Conservation (phyloP, 345 rosid species). For the Litchi chinensis region DNA sequence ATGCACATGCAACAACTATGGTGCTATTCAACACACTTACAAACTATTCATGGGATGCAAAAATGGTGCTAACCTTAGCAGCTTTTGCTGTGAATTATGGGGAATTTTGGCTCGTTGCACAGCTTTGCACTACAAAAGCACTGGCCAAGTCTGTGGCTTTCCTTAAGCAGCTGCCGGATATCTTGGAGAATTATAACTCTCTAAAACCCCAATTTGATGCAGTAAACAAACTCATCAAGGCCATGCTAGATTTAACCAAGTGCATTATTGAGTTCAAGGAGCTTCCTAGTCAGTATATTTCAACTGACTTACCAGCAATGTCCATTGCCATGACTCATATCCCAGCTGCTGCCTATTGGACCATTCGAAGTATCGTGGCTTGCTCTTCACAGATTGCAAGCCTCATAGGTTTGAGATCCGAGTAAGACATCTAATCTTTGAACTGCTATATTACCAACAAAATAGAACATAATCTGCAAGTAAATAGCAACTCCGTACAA, state of each 20-base stretch:
- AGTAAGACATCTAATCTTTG: conserved; percentile 30
- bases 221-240: conserved; percentile 41
- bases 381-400: conserved; percentile 46
- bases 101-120: conserved; percentile 42
- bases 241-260: conserved; percentile 53
- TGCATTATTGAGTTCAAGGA: conserved; percentile 50
- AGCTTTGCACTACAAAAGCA: conserved; percentile 32
- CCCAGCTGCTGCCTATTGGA: conserved; percentile 57
- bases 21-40: conserved; percentile 39
- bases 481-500: background rate
- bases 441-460: background rate
- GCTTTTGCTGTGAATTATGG: conserved; percentile 51
- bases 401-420: conserved; percentile 47
- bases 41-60: conserved; percentile 53
- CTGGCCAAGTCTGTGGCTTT: conserved; percentile 45
- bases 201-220: conserved; percentile 49
- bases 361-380: conserved; percentile 50
- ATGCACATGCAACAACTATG: conserved; percentile 48
- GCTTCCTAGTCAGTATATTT: conserved; percentile 53
- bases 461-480: background rate
- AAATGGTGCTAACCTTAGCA: conserved; percentile 47
- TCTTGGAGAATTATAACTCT: conserved; percentile 31
- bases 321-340: conserved; percentile 43
- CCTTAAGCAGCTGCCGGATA: conserved; percentile 49
- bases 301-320: conserved; percentile 41